Evolutionary conservation across 2,329 filamentous ascomycete genomes (phyloP).

Genomic region (Podosphaera leucotricha): DNA sequence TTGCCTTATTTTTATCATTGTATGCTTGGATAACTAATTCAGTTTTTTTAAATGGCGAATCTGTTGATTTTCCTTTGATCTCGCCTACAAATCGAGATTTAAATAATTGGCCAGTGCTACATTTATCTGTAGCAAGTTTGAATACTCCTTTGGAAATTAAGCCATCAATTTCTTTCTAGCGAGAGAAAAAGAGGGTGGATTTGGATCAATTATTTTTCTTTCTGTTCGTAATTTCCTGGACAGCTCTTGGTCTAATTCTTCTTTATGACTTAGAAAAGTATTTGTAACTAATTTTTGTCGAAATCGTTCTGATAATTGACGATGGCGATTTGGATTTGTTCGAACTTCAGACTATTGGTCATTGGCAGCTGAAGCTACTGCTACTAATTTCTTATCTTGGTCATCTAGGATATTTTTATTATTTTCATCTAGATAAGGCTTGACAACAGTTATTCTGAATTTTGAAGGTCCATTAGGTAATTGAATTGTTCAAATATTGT

Average conservation of each 20-base stretch:
- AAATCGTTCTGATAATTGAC: too few relatives aligned
- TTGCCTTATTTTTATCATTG: slow-evolving; percentile 2
- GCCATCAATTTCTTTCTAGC: not conserved
- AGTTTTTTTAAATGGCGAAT: slow-evolving; percentile 3
- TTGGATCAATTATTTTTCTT: not conserved
- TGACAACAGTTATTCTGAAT: not conserved
- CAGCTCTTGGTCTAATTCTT: not conserved
- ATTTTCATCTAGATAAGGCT: not conserved
- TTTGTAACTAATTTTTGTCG: not conserved
- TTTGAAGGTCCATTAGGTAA: not conserved
- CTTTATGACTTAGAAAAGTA: not conserved
- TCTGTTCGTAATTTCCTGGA: not conserved
- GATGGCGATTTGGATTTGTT: too few relatives aligned
- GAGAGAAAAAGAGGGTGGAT: not conserved
- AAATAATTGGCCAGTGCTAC: too few relatives aligned
- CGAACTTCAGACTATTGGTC: too few relatives aligned
- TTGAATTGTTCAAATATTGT: not conserved
- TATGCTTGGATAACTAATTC: slow-evolving; percentile 4
- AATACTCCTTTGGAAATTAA: too few relatives aligned
- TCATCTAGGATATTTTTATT: not conserved
- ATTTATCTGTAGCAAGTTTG: too few relatives aligned
- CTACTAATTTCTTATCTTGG: not conserved
- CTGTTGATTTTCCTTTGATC: slow-evolving; percentile 3
- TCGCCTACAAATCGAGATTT: slow-evolving; percentile 4
- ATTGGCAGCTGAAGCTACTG: too few relatives aligned